Conservation (phyloP, 208 protist species). For the Acanthamoeba culbertsoni region DNA sequence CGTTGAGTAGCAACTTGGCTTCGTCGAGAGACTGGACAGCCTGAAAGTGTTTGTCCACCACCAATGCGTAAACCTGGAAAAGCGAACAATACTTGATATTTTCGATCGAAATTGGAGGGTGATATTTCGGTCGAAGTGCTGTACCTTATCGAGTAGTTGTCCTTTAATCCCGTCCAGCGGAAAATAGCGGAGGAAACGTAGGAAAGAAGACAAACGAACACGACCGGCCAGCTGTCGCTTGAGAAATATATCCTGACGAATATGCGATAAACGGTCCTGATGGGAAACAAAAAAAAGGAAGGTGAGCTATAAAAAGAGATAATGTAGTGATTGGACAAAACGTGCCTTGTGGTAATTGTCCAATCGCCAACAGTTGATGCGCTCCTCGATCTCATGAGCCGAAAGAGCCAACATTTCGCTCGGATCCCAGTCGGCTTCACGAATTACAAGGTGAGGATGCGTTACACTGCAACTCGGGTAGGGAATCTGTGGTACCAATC, state of each 20-base stretch:
- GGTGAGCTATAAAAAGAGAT: background rate
- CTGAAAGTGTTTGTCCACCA: conserved; percentile 22
- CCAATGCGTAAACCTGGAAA: background rate
- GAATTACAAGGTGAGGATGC: background rate
- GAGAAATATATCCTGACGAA: background rate
- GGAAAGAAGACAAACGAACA: background rate
- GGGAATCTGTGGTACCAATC: conserved; percentile 28
- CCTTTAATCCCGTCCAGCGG: background rate
- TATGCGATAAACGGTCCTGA: background rate
- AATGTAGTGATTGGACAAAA: too few relatives aligned
- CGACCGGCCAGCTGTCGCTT: background rate
- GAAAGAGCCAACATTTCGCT: background rate
- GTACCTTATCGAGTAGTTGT: background rate
- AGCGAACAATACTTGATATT: too few relatives aligned
- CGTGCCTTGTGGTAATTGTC: background rate
- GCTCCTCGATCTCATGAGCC: background rate
- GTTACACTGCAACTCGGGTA: too few relatives aligned
- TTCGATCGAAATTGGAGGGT: too few relatives aligned
- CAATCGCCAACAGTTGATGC: background rate
- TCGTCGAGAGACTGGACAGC: background rate
- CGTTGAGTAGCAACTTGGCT: background rate
- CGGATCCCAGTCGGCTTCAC: background rate
- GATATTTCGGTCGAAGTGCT: too few relatives aligned
- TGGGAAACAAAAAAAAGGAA: background rate
- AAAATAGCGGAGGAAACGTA: background rate